Evolutionary conservation across 345 rosid genomes (phyloP).

Genomic region (Pistacia vera): DNA sequence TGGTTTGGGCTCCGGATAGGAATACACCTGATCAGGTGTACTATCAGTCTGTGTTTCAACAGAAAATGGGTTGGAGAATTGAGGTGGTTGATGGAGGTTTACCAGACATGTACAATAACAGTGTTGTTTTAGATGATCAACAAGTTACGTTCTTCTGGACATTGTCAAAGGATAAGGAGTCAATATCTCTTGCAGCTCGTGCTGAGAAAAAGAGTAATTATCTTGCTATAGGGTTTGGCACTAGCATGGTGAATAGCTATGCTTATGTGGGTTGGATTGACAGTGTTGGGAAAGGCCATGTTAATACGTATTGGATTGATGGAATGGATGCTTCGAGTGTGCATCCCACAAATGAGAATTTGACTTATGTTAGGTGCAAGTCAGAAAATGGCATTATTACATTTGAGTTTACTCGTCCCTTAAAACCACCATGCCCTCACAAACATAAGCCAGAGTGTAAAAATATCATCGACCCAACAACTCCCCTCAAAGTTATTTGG

Average conservation of each 20-base stretch:
- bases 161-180: slow-evolving; percentile 56
- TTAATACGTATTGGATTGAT: slow-evolving; percentile 87
- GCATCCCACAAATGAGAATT: slow-evolving; percentile 74
- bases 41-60: slow-evolving; percentile 79
- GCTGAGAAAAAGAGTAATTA: slow-evolving; percentile 95
- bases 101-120: slow-evolving; percentile 92
- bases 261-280: slow-evolving; percentile 97
- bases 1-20: slow-evolving; percentile 88
- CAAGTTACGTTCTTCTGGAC: slow-evolving; percentile 97
- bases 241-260: slow-evolving; percentile 73
- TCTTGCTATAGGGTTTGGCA: slow-evolving; percentile 88
- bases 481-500: slow-evolving; percentile 91
- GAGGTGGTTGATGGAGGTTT: slow-evolving; percentile 97
- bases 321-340: slow-evolving; percentile 71
- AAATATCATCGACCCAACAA: slow-evolving; percentile 85
- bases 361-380: slow-evolving; percentile 86
- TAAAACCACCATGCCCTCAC: slow-evolving; percentile 65
- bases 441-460: slow-evolving; percentile 58
- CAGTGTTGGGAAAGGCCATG: slow-evolving; percentile 66
- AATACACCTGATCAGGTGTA: slow-evolving; percentile 90
- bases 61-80: slow-evolving; percentile 97
- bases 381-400: slow-evolving; percentile 91
- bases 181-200: slow-evolving; percentile 86
- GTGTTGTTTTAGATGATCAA: slow-evolving; percentile 89
- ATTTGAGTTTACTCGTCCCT: slow-evolving; percentile 81